Percentiles rank a stretch among this genome's conserved stretches.
Evolutionary conservation across 2,329 filamentous ascomycete genomes (phyloP).

Genomic region (Fusarium nodosum): DNA sequence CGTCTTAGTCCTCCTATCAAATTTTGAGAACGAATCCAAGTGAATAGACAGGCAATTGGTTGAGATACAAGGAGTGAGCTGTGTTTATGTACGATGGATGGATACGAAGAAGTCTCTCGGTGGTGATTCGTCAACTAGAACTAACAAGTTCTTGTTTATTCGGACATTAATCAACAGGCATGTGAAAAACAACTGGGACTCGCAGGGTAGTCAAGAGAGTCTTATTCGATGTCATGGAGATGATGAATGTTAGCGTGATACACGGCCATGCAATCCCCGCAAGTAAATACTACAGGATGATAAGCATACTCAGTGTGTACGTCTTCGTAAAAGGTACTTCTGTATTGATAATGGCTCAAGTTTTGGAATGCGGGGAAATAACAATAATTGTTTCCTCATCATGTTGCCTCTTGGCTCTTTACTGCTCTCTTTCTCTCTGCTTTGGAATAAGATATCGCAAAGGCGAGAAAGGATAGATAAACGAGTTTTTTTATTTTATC

Average conservation of each 20-base stretch:
- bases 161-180: slow-evolving; percentile 15
- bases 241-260: slow-evolving; percentile 24
- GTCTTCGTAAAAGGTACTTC: slow-evolving; percentile 1
- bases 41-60: slow-evolving; percentile 14
- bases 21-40: slow-evolving; percentile 13
- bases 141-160: slow-evolving; percentile 16
- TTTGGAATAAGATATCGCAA: background rate
- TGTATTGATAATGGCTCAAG: background rate
- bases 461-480: background rate
- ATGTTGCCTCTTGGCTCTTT: background rate
- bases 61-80: slow-evolving; percentile 10
- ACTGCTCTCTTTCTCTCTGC: background rate
- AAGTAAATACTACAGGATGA: background rate
- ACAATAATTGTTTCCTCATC: slow-evolving; percentile 7
- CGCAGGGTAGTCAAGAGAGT: slow-evolving; percentile 18
- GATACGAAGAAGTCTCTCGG: background rate
- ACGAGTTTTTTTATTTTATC: background rate
- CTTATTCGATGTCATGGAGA: slow-evolving; percentile 21
- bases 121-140: slow-evolving; percentile 13
- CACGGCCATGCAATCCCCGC: background rate
- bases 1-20: slow-evolving; percentile 25
- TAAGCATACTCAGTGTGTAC: background rate
- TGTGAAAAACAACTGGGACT: slow-evolving; percentile 29
- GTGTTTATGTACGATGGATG: slow-evolving; percentile 14
- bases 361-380: slow-evolving; percentile 23